Evolutionary conservation across 2,329 filamentous ascomycete genomes (phyloP), one percentile per base, ranked within the genome.

Genomic region (Xylaria sp.): DNA sequence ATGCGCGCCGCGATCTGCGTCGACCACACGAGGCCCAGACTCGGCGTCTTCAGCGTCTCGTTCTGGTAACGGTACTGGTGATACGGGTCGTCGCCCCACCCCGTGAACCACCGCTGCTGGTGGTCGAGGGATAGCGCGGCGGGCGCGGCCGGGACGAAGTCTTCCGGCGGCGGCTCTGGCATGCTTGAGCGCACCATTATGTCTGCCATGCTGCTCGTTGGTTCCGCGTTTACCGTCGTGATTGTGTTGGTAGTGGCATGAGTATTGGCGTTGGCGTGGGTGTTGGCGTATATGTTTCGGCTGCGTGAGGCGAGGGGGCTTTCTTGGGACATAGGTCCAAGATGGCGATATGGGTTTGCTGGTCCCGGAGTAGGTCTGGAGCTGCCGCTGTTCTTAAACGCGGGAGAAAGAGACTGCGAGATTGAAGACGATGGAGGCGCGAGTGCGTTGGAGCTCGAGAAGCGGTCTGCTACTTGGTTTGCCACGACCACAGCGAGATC

Each of bases 391-490:
- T 72, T 75, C 73, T 68, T 66, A 62, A 72, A n/a, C 28, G 74
- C 71, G 51, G 74, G 37, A n/a, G 64, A 55, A 58, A 18, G 20
- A 20, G 65, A 50, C 13, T 23, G 63, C 3, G 55, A 18, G 7
- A 20, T 51, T 9, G 48, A 57, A 2, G 58, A 37, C 25, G 48
- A 31, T 39, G 41, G 31, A 7, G 52, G 37, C 7, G 61, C 48
- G 55, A 68, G 25, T 1, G 66, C 62, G 15, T 61, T 61, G 13
- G 70, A 20, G 20, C 37, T 48, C 1, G 72, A 59, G 75, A 99
- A 97, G 4, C 94, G 91, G 81, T 99, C 96, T 6, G 93, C 92
- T 37, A 99, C 95, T 80, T 99, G 96, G 78, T 99, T 99, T 5
- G 95, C 92, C 2, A 98, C 92, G 0, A 99, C 94, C 34, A 99